phyloP scores from a whole-genome alignment of 495 filamentous ascomycete genomes.

The Aspergillus saccharolyticus region DNA sequence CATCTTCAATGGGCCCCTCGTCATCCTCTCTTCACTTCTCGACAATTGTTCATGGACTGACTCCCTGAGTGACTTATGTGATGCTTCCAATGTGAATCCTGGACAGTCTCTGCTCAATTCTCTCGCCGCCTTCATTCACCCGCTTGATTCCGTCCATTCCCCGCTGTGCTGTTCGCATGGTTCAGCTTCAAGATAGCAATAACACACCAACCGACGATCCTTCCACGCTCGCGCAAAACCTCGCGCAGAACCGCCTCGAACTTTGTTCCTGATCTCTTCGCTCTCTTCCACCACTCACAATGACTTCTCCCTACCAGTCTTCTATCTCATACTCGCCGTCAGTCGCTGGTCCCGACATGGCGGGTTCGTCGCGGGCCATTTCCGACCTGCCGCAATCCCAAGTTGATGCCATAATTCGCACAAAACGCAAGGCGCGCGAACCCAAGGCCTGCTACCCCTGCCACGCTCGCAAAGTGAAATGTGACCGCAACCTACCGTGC shows the following conservation, averaged over 20 bases:
- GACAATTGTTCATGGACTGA: not conserved
- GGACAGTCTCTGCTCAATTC: not conserved
- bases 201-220: not conserved
- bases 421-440: slow-evolving; percentile 45
- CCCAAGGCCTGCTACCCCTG: slow-evolving; percentile 67
- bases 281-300: slow-evolving; percentile 7
- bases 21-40: not conserved
- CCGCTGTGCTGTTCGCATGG: not conserved
- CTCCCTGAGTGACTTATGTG: not conserved
- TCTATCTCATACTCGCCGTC: slow-evolving; percentile 35
- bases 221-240: not conserved
- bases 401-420: slow-evolving; percentile 47
- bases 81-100: not conserved
- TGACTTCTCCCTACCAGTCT: slow-evolving; percentile 38
- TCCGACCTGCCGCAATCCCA: slow-evolving; percentile 44
- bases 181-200: not conserved
- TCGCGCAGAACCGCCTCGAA: not conserved
- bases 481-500: slow-evolving; percentile 67
- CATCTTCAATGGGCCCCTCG: not conserved
- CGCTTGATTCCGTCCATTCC: not conserved
- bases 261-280: not conserved
- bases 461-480: slow-evolving; percentile 69
- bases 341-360: slow-evolving; percentile 22
- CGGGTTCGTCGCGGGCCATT: slow-evolving; percentile 25
- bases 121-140: slow-evolving; percentile 1